Base-by-base conservation (phyloP, 2,329 filamentous ascomycete genomes). In the Colletotrichum gloeosporioides region DNA sequence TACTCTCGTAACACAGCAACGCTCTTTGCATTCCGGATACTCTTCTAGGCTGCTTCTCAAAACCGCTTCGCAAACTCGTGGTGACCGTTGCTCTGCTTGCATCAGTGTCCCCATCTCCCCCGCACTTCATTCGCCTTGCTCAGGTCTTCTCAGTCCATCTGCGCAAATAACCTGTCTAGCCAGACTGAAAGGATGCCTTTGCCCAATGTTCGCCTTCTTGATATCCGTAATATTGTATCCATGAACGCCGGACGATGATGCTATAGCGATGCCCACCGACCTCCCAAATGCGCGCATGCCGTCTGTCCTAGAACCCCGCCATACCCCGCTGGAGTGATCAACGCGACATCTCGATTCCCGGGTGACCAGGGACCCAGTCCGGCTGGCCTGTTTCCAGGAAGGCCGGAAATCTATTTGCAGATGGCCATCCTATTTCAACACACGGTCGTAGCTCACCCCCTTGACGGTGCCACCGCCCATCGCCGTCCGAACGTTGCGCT, bases 381-480 rank as follows among this genome's bases (percentile, higher is more conserved):
- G 12, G 31, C 16, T 8, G 59, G n/a, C n/a, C 29, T n/a, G 2
- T 32, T 32, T 32, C 16, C 59, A 36, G 6, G 13, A 22, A 32
- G 29, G 31, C 18, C 32, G 13, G 27, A 36, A 34, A 31, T 32
- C 29, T 63, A 34, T 15, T 18, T 63, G 29, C 29, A 22, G 31
- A 22, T 63, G 10, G 27, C 18, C 15, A 36, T 44, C 73, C 76
- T 88, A 95, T 86, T 92, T 93, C 82, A 95, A 84, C 55, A 98
- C 96, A 69, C 93, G 89, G 78, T 99, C 96, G 82, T 96, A 99
- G 8, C 86, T 84, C 79, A 93, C 89, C 4, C 93, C 93, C 84
- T 92, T 93, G 55, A 99, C 93, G 1, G 87, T 87, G 8, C 96
- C 95, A 69, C 97, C 97, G 5, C 88, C 89, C 95, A 99, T 98